A percentile compares a stretch with the other conserved stretches of the same genome.
Conservation (phyloP, 495 filamentous ascomycete genomes). For the Jackrogersella minutella region DNA sequence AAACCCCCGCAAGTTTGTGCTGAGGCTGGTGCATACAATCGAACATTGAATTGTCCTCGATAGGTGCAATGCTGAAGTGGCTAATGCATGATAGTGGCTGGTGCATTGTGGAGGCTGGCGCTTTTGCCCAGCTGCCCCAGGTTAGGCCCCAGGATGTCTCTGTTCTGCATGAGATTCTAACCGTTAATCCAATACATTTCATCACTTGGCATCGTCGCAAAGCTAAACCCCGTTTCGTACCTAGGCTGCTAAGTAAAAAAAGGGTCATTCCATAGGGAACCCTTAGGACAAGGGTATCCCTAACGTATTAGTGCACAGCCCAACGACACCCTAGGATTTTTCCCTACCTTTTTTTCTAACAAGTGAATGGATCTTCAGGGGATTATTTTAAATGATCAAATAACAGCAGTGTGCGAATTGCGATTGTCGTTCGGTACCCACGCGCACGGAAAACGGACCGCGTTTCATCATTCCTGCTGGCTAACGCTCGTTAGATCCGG, state of each 20-base stretch:
- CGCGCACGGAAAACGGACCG: slow-evolving; percentile 26
- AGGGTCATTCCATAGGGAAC: no score
- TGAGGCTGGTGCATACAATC: slow-evolving; percentile 5
- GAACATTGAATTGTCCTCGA: no score
- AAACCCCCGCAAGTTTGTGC: not conserved
- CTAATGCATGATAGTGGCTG: slow-evolving; percentile 13
- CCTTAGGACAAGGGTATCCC: slow-evolving; percentile 22
- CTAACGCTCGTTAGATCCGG: slow-evolving; percentile 2
- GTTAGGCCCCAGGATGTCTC: no score
- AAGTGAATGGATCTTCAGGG: slow-evolving; percentile 39
- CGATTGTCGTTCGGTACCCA: slow-evolving; percentile 33
- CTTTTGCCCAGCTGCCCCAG: no score
- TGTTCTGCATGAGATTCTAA: slow-evolving; percentile 9
- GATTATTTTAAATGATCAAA: slow-evolving; percentile 15
- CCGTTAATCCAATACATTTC: not conserved
- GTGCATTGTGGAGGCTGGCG: not conserved
- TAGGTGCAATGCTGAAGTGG: not conserved
- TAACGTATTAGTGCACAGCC: not conserved
- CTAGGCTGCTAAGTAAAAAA: slow-evolving; percentile 1
- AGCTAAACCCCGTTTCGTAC: slow-evolving; percentile 12
- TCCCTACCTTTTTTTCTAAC: slow-evolving; percentile 18
- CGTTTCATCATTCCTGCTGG: slow-evolving; percentile 35
- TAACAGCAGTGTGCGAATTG: slow-evolving; percentile 16
- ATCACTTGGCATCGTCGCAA: slow-evolving; percentile 17
- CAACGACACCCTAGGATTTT: slow-evolving; percentile 24